Base-by-base conservation (phyloP, 805 yeast genomes). In the Torulaspora delbrueckii region DNA sequence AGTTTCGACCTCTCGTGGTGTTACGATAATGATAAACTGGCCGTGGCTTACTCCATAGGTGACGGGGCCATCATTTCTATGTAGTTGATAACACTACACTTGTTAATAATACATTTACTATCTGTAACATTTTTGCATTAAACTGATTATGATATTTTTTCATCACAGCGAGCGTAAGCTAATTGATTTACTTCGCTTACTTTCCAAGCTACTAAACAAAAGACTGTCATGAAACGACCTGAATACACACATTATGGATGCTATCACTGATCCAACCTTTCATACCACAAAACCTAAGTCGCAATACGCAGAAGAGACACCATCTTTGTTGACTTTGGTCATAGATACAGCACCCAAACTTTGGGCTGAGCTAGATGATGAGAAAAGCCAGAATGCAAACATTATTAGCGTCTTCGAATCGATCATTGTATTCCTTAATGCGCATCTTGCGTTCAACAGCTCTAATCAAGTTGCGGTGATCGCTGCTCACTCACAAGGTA, bases 371-470 rank as follows among this genome's bases (percentile, higher is more conserved):
- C 63, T 57, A 51, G 51, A 60, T 55, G 30, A 59, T 49, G 56
- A 61, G 42, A 53, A 58, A 28, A 45, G 58, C 43, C 55, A 59
- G 48, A 46, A 67, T 37, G 59, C 75, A n/a, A 59, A 79, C 35
- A 64, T 87, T 18, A 73, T 76, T 50, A 79, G 81, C 35, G 79
- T 84, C 6, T 64, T 84, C 5, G 76, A 84, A 51, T 71, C 90
- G 2, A 59, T 90, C 7, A 65, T 88, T 26, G 88, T 93, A 19
- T 81, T 84, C 57, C 63, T 90, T 42, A 93, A 93, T 63, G 89
- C 95, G 1, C 99, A 93, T 63, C 63, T 93, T 38, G 82, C 98
- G 0, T 72, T 87, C 41, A 86, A 86, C 64, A 86, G 85, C 54
- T 79, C 89, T 30, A 93, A 93, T 63, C 78, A 78, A 58, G 95